These are phyloP conservation scores for Lichtheimia hyalospora DNA, from an alignment of 371 early-diverging fungal genomes.

Conservation along the genomic window DNA sequence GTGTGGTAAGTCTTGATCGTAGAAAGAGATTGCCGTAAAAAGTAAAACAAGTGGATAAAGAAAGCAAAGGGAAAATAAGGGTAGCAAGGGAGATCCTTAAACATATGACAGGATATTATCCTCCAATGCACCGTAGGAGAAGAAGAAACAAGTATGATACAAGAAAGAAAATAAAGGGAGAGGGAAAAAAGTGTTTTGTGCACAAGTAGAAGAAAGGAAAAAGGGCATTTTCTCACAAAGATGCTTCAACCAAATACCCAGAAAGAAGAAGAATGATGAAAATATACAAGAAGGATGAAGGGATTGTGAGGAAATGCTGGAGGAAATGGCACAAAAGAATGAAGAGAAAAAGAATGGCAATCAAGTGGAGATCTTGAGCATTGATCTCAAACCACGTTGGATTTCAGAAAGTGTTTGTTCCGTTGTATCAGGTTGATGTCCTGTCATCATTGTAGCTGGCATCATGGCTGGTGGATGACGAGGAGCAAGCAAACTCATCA, in stretches of 20 bases:
- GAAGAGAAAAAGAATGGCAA: neutral
- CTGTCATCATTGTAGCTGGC: neutral
- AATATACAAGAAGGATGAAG: neutral
- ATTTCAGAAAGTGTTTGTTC: slow-evolving; percentile 37
- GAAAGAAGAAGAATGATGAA: neutral
- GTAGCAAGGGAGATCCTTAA: slow-evolving; percentile 5
- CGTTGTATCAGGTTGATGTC: slow-evolving; percentile 8
- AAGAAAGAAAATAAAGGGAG: neutral
- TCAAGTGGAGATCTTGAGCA: slow-evolving; percentile 48
- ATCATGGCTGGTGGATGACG: neutral
- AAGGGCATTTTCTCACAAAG: neutral
- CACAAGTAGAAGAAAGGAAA: neutral
- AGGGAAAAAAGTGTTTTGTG: neutral
- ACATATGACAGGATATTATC: slow-evolving; percentile 9
- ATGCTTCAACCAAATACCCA: neutral
- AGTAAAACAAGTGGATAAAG: neutral
- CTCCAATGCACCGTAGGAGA: neutral
- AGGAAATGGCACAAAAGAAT: neutral
- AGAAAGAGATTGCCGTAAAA: neutral
- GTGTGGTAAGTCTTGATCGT: neutral
- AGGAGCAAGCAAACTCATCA: slow-evolving; percentile 25
- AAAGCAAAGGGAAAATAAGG: neutral
- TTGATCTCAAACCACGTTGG: slow-evolving; percentile 44
- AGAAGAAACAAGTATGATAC: slow-evolving; percentile 7
- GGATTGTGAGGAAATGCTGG: neutral